These are phyloP conservation scores for carrot (Daucus carota) DNA, from an alignment of 129 eudicot genomes.

Conservation along the genomic window DH1_v3.0 NC_030381.2:7648501-7649000, in stretches of 20 bases:
- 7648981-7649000: not conserved
- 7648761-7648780: not conserved
- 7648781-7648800: not conserved
- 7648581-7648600: too few relatives aligned
- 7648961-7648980: not conserved
- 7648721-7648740: slow-evolving; percentile 1
- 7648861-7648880: not conserved
- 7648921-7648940: not conserved
- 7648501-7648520: too few relatives aligned
- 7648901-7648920: not conserved
- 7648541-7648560: too few relatives aligned
- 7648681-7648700: not conserved
- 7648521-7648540: too few relatives aligned
- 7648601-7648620: too few relatives aligned
- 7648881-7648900: not conserved
- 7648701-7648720: not conserved
- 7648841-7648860: not conserved
- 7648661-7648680: not conserved
- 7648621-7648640: not conserved
- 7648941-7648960: not conserved
- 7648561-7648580: too few relatives aligned
- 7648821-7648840: not conserved
- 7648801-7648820: not conserved
- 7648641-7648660: not conserved
- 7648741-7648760: slow-evolving; percentile 3